These are phyloP conservation scores for Botrytis aclada DNA, from an alignment of 2,329 filamentous ascomycete species.

Conservation along the genomic window DNA sequence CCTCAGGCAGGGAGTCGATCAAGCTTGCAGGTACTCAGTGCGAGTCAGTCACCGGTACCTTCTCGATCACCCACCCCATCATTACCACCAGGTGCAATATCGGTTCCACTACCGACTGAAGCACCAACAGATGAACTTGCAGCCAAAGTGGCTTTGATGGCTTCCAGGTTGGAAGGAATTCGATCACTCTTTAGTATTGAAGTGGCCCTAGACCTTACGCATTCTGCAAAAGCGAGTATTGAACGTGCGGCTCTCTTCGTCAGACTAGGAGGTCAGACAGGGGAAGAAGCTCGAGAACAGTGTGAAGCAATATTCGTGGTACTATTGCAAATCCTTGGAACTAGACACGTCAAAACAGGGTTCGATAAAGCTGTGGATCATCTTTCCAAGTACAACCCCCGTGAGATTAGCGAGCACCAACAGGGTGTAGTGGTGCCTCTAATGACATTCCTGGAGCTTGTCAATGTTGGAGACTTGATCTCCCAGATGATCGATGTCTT, in stretches of 20 bases:
- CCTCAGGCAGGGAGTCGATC: conserved; percentile 26
- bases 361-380: conserved; percentile 93
- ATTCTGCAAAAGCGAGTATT: conserved; percentile 81
- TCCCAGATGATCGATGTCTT: conserved; percentile 99
- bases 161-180: conserved; percentile 89
- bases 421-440: conserved; percentile 82
- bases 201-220: conserved; percentile 84
- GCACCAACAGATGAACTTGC: conserved; percentile 87
- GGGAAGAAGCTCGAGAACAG: conserved; percentile 80
- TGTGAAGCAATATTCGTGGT: conserved; percentile 86
- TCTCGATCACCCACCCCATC: conserved; percentile 53
- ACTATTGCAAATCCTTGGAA: conserved; percentile 79
- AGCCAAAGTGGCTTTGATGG: conserved; percentile 97
- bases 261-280: conserved; percentile 72
- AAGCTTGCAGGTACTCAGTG: conserved; percentile 34
- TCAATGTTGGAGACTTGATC: conserved; percentile 96
- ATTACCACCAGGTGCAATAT: conserved; percentile 36
- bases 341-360: conserved; percentile 83
- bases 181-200: conserved; percentile 95
- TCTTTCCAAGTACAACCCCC: conserved; percentile 85
- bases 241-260: conserved; percentile 84
- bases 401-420: conserved; percentile 70
- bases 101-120: conserved; percentile 51
- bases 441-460: conserved; percentile 92
- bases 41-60: conserved; percentile 30